Base-by-base conservation (phyloP, 2,329 filamentous ascomycete genomes). In the Chrysoporthe austroafricana region DNA sequence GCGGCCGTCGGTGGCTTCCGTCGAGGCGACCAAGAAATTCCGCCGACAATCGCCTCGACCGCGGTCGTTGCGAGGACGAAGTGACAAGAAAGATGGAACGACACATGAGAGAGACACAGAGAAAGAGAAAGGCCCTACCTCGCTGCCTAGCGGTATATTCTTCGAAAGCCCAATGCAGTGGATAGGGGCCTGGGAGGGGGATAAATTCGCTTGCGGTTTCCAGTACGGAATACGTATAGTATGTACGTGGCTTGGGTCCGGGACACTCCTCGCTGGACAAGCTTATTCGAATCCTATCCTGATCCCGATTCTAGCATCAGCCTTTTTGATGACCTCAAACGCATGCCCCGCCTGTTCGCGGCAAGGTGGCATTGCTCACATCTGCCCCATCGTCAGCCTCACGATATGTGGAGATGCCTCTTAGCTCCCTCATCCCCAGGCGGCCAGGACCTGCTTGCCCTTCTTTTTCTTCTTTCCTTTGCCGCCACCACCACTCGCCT, bases 381-480 rank as follows among this genome's bases (percentile, higher is more conserved):
- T 3, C 26, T 9, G 39, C 48, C n/a, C 64, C 52, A 56, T 62
- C 58, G 39, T 44, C 58, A 39, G 21, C 46, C 16, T 36, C 60
- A 26, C 42, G 39, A 32, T 34, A 52, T 46, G 48, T 54, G 50
- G 50, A 54, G 26, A 32, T 8, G 18, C 39, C 16, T 32, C 42
- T n/a, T 26, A 26, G 32, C 46, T n/a, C 26, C 16, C 48, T 74
- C 75, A 88, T 32, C 87, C 87, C 87, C 87, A 89, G 73, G 86
- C 84, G 54, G 87, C 85, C 61, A 89, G 76, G 8, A 90, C 85
- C 75, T 88, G 81, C 75, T 88, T 89, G 75, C 88, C 88, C 21
- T 83, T 85, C 77, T 88, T 86, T 68, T 84, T 87, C 77, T 87
- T 88, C 74, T 86, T 87, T 0, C 82, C 81, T 70, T 83, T 84